These are phyloP conservation scores for Penicillium paneum DNA, from an alignment of 2,329 filamentous ascomycete species.

Conservation along the genomic window DNA sequence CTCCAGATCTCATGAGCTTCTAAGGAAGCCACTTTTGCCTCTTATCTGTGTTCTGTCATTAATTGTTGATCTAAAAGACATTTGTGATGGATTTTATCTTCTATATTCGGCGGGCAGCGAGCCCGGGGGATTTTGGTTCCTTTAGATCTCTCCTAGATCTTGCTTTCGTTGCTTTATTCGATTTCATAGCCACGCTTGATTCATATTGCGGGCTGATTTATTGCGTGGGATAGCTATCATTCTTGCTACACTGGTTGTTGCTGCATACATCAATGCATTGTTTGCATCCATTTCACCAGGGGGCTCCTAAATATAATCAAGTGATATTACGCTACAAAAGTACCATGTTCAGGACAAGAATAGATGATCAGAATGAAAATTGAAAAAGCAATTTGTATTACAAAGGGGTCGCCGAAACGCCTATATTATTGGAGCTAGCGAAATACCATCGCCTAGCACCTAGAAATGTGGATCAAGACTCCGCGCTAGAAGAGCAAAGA, in stretches of 20 bases:
- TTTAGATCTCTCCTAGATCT: not conserved
- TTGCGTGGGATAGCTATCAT: not conserved
- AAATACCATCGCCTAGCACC: not conserved
- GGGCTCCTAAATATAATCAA: not conserved
- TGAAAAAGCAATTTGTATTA: not conserved
- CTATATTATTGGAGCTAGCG: not conserved
- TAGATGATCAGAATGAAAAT: not conserved
- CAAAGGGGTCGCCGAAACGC: not conserved
- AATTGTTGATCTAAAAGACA: not conserved
- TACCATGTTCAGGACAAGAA: too few relatives aligned
- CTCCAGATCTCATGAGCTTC: slow-evolving; percentile 54
- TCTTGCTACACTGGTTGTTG: not conserved
- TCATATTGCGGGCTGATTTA: not conserved
- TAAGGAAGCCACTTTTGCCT: slow-evolving; percentile 24
- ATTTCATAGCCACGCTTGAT: slow-evolving; percentile 2
- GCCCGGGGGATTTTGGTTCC: not conserved
- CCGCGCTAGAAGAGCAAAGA: slow-evolving; percentile 21
- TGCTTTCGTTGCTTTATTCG: not conserved
- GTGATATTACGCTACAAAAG: too few relatives aligned
- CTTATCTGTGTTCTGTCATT: not conserved
- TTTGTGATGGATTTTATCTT: not conserved
- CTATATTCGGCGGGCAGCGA: not conserved
- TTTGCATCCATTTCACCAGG: not conserved
- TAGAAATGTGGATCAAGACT: slow-evolving; percentile 16
- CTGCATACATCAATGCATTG: not conserved